Evolutionary conservation across 106 monocot species (phyloP).

Genomic region (Dendrobium catenatum): DNA sequence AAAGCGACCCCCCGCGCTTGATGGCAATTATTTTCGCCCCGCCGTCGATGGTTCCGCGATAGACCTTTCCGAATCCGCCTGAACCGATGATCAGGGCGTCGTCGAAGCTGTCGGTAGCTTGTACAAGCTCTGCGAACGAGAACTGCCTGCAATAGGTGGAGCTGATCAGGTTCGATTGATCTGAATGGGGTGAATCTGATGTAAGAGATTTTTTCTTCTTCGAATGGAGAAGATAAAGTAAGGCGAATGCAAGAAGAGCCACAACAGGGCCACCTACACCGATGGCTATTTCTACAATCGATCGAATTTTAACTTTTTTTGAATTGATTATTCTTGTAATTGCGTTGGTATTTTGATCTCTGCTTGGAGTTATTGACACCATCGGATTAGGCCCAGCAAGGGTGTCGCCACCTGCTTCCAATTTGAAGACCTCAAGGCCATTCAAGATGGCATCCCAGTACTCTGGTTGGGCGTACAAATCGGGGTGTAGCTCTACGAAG

Average conservation of each 20-base stretch:
- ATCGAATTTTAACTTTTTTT: no score
- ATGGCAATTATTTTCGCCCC: conserved; percentile 24
- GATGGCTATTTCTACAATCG: neutral
- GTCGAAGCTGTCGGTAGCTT: conserved; percentile 22
- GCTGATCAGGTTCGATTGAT: neutral
- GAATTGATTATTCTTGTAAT: conserved; percentile 1
- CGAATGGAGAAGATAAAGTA: neutral
- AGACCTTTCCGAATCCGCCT: conserved; percentile 37
- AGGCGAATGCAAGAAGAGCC: neutral
- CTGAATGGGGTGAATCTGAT: neutral
- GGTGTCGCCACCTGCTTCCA: conserved; percentile 12
- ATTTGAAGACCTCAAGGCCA: conserved; percentile 55
- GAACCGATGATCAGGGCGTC: conserved; percentile 15
- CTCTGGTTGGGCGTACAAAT: neutral
- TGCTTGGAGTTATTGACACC: neutral
- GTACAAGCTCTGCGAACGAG: conserved; percentile 25
- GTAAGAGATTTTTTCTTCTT: neutral
- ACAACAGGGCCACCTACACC: neutral
- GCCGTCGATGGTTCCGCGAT: conserved; percentile 13
- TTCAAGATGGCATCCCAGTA: conserved; percentile 46
- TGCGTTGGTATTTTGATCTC: neutral
- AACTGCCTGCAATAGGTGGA: conserved; percentile 28
- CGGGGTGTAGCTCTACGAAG: conserved; percentile 34
- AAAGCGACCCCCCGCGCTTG: conserved; percentile 24
- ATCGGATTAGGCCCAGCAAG: conserved; percentile 46